Conservation (phyloP, 345 rosid genomes). For the Brassica napus region Da-Ae NC_063447.1:45337001-45337500, state of each 20-base stretch:
- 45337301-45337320: slow-evolving; percentile 62
- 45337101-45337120: slow-evolving; percentile 29
- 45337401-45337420: background rate
- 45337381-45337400: background rate
- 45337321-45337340: slow-evolving; percentile 50
- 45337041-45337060: too few relatives aligned
- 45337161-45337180: slow-evolving; percentile 87
- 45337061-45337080: slow-evolving; percentile 9
- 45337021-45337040: slow-evolving; percentile 14
- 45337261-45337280: slow-evolving; percentile 41
- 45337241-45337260: slow-evolving; percentile 47
- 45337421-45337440: background rate
- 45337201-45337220: slow-evolving; percentile 88
- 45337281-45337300: slow-evolving; percentile 19
- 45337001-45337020: background rate
- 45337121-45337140: slow-evolving; percentile 16
- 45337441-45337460: background rate
- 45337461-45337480: background rate
- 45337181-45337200: slow-evolving; percentile 95
- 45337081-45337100: background rate
- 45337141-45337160: slow-evolving; percentile 55
- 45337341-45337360: background rate
- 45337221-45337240: slow-evolving; percentile 60
- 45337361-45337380: too few relatives aligned
- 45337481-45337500: slow-evolving; percentile 76